These are phyloP conservation scores for Combretum micranthum DNA, from an alignment of 345 rosid species.

Conservation along the genomic window DNA sequence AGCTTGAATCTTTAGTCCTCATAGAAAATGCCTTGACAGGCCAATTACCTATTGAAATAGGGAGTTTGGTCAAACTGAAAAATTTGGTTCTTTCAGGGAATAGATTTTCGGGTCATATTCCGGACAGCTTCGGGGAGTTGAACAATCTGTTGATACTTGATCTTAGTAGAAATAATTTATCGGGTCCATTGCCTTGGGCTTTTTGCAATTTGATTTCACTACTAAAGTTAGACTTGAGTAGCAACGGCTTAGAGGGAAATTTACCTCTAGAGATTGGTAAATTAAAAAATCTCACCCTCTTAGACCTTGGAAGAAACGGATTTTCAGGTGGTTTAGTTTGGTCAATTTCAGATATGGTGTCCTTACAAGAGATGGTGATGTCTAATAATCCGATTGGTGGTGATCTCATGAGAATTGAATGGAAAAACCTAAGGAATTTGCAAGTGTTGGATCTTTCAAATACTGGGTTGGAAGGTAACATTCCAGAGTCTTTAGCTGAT, in stretches of 20 bases:
- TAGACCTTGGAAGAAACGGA: slow-evolving; percentile 28
- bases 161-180: slow-evolving; percentile 28
- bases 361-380: slow-evolving; percentile 26
- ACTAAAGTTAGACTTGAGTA: slow-evolving; percentile 34
- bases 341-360: slow-evolving; percentile 22
- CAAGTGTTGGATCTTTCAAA: slow-evolving; percentile 23
- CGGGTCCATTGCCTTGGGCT: slow-evolving; percentile 24
- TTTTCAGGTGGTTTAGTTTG: slow-evolving; percentile 20
- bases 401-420: slow-evolving; percentile 16
- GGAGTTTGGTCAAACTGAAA: slow-evolving; percentile 16
- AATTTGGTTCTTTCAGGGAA: slow-evolving; percentile 26
- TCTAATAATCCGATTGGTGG: slow-evolving; percentile 26
- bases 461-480: slow-evolving; percentile 19
- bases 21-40: slow-evolving; percentile 29
- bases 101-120: slow-evolving; percentile 21
- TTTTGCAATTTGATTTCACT: slow-evolving; percentile 20
- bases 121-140: slow-evolving; percentile 21
- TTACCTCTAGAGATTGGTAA: slow-evolving; percentile 18
- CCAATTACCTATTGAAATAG: slow-evolving; percentile 15
- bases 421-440: slow-evolving; percentile 22
- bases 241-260: slow-evolving; percentile 19
- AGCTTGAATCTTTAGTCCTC: slow-evolving; percentile 22
- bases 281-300: slow-evolving; percentile 18
- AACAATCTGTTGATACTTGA: slow-evolving; percentile 25
- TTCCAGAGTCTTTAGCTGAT: slow-evolving; percentile 22